Percentiles rank a stretch among this genome's conserved stretches.
phyloP scores from a whole-genome alignment of 768 basidiomycete genomes.

The Cantharellus anzutake region DNA sequence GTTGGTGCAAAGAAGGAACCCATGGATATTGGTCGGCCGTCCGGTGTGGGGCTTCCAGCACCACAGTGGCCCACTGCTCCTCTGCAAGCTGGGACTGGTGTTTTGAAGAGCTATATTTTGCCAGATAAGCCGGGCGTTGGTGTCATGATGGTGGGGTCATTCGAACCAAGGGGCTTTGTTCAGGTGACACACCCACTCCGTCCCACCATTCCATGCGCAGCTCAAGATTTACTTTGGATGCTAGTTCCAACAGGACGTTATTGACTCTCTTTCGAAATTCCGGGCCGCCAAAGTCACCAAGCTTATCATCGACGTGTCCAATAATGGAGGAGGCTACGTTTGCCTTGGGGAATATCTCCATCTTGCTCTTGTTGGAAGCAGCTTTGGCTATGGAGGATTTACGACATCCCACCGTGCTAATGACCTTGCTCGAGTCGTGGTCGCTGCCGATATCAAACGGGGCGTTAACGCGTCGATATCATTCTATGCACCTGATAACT shows the following conservation, averaged over 20 bases:
- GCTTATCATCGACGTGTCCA: slow-evolving; percentile 37
- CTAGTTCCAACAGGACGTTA: slow-evolving; percentile 33
- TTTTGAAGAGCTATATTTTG: not conserved
- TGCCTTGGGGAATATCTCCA: slow-evolving; percentile 45
- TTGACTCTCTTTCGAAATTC: slow-evolving; percentile 27
- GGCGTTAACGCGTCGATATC: slow-evolving; percentile 20
- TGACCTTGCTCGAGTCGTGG: not conserved
- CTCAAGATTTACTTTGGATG: slow-evolving; percentile 9
- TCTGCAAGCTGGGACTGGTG: not conserved
- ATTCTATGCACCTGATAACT: slow-evolving; percentile 38
- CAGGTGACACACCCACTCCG: slow-evolving; percentile 22
- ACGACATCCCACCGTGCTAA: not conserved
- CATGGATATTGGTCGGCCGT: not conserved
- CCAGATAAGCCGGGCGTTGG: too few relatives aligned
- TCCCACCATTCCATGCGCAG: not conserved
- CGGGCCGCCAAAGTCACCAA: slow-evolving; percentile 28
- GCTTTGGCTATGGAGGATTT: slow-evolving; percentile 26
- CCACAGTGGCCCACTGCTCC: not conserved
- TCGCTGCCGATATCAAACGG: not conserved
- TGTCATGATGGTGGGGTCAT: not conserved
- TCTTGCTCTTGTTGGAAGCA: slow-evolving; percentile 30
- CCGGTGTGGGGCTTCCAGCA: not conserved
- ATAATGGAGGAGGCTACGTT: slow-evolving; percentile 48
- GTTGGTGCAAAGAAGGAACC: not conserved
- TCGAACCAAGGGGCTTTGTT: not conserved